Conservation (phyloP, 495 filamentous ascomycete genomes). For the Filosporella fistucella region DNA sequence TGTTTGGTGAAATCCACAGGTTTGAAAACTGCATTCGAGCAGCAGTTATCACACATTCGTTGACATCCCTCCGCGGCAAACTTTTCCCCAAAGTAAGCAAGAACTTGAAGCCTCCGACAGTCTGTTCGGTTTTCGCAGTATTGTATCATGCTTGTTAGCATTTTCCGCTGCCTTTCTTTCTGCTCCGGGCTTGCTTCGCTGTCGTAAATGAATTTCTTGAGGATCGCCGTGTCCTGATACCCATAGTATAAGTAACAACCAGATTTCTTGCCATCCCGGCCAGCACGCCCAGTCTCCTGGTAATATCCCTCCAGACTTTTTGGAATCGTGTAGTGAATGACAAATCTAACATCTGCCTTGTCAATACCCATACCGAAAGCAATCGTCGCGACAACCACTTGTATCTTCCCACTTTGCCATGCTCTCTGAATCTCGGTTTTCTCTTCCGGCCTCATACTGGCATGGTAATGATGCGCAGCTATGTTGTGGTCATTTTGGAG, state of each 20-base stretch:
- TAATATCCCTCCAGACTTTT: slow-evolving; percentile 98
- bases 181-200: slow-evolving; percentile 70
- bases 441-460: slow-evolving; percentile 58
- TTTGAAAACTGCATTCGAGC: slow-evolving; percentile 60
- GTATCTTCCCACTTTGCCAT: slow-evolving; percentile 75
- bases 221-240: slow-evolving; percentile 62
- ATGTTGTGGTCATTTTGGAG: slow-evolving; percentile 58
- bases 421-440: slow-evolving; percentile 64
- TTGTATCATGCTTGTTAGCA: slow-evolving; percentile 77
- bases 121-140: slow-evolving; percentile 85
- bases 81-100: slow-evolving; percentile 85
- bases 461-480: slow-evolving; percentile 81
- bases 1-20: slow-evolving; percentile 69
- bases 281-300: slow-evolving; percentile 93
- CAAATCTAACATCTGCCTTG: slow-evolving; percentile 91
- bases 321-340: slow-evolving; percentile 86
- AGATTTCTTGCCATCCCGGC: slow-evolving; percentile 81
- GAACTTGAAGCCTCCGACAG: slow-evolving; percentile 82
- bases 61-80: slow-evolving; percentile 71
- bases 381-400: slow-evolving; percentile 98
- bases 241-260: slow-evolving; percentile 87
- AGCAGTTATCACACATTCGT: slow-evolving; percentile 81
- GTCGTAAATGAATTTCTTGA: slow-evolving; percentile 71
- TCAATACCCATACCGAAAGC: slow-evolving; percentile 99
- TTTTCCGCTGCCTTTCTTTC: slow-evolving; percentile 75